A percentile compares a stretch with the other conserved stretches of the same genome.
phyloP scores from a whole-genome alignment of 1,284 basidiomycete species.

The Leccinum fuscescens region DNA sequence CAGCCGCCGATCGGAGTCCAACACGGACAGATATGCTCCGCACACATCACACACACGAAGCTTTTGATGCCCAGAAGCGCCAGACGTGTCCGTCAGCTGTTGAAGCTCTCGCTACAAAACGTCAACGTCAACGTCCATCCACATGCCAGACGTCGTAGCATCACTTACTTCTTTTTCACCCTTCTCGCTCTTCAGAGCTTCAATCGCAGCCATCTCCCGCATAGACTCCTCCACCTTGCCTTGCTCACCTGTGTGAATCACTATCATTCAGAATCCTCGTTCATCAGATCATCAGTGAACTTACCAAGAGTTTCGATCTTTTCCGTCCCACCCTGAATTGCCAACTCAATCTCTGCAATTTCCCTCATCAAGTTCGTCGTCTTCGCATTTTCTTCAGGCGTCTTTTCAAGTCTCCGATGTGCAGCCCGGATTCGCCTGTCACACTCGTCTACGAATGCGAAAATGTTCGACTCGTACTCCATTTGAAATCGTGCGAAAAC shows the following conservation, averaged over 20 bases:
- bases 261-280: slow-evolving; percentile 10
- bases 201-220: slow-evolving; percentile 95
- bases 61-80: slow-evolving; percentile 98
- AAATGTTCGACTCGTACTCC: slow-evolving; percentile 95
- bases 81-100: slow-evolving; percentile 95
- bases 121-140: slow-evolving; percentile 8
- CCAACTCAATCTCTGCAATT: slow-evolving; percentile 98
- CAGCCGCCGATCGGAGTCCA: slow-evolving; percentile 97
- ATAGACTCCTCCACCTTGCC: slow-evolving; percentile 99
- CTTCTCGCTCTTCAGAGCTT: slow-evolving; percentile 96
- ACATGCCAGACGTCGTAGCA: background rate
- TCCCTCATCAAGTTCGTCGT: slow-evolving; percentile 99
- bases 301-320: slow-evolving; percentile 93
- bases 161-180: slow-evolving; percentile 84
- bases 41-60: slow-evolving; percentile 99
- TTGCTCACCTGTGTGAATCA: slow-evolving; percentile 69
- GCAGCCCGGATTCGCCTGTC: slow-evolving; percentile 93
- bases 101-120: slow-evolving; percentile 80
- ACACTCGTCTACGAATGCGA: slow-evolving; percentile 96
- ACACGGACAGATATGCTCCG: slow-evolving; percentile 95
- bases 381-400: slow-evolving; percentile 98
- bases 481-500: slow-evolving; percentile 83
- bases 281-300: slow-evolving; percentile 28
- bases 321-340: slow-evolving; percentile 96
- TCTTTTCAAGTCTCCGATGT: slow-evolving; percentile 95